Conservation (phyloP, 192 early-diverging fungal species). For the Globomyces pollinis-pini region DNA sequence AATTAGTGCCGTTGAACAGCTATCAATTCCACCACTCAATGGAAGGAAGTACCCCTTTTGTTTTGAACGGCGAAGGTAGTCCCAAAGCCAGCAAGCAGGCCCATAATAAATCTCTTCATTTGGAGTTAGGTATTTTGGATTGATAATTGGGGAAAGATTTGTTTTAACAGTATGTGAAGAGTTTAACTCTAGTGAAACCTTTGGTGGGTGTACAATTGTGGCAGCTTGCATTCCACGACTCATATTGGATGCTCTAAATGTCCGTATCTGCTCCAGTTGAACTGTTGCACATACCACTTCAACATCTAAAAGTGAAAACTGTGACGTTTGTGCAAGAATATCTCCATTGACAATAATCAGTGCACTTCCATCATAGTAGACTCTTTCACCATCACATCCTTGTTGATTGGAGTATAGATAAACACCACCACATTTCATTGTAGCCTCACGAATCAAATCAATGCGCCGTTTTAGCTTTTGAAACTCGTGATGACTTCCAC, state of each 20-base stretch:
- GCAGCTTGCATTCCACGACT: constrained; percentile 81
- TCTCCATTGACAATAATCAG: constrained; percentile 87
- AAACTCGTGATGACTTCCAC: constrained; percentile 94
- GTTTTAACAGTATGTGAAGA: constrained; percentile 18
- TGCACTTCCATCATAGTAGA: constrained; percentile 94
- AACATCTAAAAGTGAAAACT: constrained; percentile 91
- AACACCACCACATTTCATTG: constrained; percentile 77
- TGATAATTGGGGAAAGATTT: constrained; percentile 34
- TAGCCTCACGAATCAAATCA: constrained; percentile 84
- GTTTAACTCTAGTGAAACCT: neutral
- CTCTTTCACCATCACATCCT: constrained; percentile 95
- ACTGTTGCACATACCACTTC: constrained; percentile 89
- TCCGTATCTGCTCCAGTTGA: constrained; percentile 81
- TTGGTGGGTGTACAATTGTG: constrained; percentile 48
- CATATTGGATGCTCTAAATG: constrained; percentile 59
- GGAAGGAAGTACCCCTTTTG: constrained; percentile 86
- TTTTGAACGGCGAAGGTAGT: constrained; percentile 89
- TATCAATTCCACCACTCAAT: constrained; percentile 95
- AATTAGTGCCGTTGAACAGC: constrained; percentile 76
- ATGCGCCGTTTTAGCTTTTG: constrained; percentile 81
- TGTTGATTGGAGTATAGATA: constrained; percentile 96
- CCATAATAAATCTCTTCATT: constrained; percentile 90
- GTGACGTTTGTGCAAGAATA: constrained; percentile 78
- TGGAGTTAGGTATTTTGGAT: constrained; percentile 46
- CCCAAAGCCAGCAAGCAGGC: constrained; percentile 99